These are phyloP conservation scores for Castanea mollissima DNA, from an alignment of 306 rosid species.

Conservation along the genomic window DNA sequence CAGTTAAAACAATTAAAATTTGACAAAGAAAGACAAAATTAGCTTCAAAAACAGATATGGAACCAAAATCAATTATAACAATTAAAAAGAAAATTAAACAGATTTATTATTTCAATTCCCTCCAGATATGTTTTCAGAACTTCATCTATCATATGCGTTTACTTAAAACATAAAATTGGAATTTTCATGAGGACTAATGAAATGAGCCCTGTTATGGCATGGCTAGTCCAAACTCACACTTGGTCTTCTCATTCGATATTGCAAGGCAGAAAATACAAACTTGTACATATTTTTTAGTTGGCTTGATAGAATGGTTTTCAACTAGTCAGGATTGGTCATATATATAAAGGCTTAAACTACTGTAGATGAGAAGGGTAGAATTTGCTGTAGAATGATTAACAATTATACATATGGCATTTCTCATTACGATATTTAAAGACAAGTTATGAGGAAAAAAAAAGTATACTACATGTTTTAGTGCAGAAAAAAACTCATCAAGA, in stretches of 20 bases:
- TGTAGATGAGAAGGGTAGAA: background rate
- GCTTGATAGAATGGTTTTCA: background rate
- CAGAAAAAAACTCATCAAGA: too few species aligned
- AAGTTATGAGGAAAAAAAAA: too few species aligned
- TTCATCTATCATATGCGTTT: background rate
- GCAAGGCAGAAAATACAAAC: background rate
- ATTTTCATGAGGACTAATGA: background rate
- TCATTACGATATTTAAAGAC: background rate
- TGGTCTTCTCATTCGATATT: background rate
- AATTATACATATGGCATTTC: background rate
- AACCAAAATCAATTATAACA: background rate
- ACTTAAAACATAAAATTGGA: background rate
- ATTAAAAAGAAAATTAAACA: background rate
- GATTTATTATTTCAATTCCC: background rate
- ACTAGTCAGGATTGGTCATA: background rate
- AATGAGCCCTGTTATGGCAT: background rate
- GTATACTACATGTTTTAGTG: too few species aligned
- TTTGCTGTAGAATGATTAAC: background rate
- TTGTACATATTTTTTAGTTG: background rate
- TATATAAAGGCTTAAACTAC: background rate
- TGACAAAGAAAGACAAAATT: slow-evolving; percentile 1
- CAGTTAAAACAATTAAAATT: too few species aligned
- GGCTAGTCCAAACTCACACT: background rate
- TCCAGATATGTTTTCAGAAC: background rate
- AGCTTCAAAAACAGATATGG: background rate